phyloP scores from a whole-genome alignment of 2,329 filamentous ascomycete species.

The Kalaharituber pfeilii region DNA sequence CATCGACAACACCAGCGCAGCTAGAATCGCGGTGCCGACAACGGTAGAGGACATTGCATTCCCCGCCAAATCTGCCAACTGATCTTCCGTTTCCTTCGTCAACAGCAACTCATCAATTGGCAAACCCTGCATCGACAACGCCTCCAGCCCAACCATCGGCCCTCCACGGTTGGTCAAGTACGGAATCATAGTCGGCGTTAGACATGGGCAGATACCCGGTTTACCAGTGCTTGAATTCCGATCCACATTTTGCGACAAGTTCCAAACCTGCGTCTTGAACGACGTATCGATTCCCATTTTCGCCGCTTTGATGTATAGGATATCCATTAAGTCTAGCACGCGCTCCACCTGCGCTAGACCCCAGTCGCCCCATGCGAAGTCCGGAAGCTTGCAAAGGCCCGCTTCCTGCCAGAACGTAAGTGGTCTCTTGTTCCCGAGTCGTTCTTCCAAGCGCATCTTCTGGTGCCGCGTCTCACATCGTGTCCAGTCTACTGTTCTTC shows the following conservation, averaged over 20 bases:
- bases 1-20: conserved; percentile 34
- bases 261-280: conserved; percentile 40
- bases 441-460: conserved; percentile 33
- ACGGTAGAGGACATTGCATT: conserved; percentile 68
- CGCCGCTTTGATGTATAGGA: conserved; percentile 37
- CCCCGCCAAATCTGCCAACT: conserved; percentile 54
- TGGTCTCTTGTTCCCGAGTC: conserved; percentile 38
- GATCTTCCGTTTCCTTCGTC: conserved; percentile 41
- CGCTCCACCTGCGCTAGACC: conserved; percentile 38
- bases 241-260: conserved; percentile 59
- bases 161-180: conserved; percentile 45
- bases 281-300: conserved; percentile 38
- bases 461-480: conserved; percentile 44
- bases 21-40: conserved; percentile 44
- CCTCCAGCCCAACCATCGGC: conserved; percentile 44
- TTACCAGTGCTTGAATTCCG: conserved; percentile 33
- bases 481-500: conserved; percentile 34
- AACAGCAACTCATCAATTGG: conserved; percentile 45
- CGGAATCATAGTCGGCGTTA: conserved; percentile 48
- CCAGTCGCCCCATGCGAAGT: conserved; percentile 38
- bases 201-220: conserved; percentile 44
- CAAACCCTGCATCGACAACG: conserved; percentile 50
- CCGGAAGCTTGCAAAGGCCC: conserved; percentile 36
- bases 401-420: conserved; percentile 43
- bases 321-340: conserved; percentile 50